Percentiles rank a stretch among this genome's conserved stretches.
Evolutionary conservation across 805 yeast species (phyloP).

Genomic region (Pichia manshurica): DNA sequence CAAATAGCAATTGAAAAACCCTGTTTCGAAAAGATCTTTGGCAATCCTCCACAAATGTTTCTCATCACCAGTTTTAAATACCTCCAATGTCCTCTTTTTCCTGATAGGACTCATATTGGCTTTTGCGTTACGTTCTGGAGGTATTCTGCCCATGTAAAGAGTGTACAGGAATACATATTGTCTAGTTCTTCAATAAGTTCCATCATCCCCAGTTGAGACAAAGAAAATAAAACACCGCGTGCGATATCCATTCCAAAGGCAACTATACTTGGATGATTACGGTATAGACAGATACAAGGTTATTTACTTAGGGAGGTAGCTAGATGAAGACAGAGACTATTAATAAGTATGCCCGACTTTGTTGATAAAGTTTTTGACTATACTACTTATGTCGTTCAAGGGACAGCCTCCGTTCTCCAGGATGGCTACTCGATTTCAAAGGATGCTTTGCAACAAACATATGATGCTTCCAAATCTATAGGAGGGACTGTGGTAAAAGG

Average conservation of each 20-base stretch:
- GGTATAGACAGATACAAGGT: background rate
- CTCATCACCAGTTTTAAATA: constrained; percentile 15
- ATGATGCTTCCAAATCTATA: constrained; percentile 6
- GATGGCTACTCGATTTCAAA: constrained; percentile 7
- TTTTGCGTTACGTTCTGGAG: too few relatives aligned
- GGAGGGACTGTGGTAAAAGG: constrained; percentile 2
- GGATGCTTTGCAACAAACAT: constrained; percentile 6
- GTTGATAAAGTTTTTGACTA: constrained; percentile 18
- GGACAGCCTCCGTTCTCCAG: constrained; percentile 1
- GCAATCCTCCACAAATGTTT: constrained; percentile 29
- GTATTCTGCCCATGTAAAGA: too few relatives aligned
- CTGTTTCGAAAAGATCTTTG: constrained; percentile 31
- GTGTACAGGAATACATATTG: too few relatives aligned
- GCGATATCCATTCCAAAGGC: background rate
- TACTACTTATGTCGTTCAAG: constrained; percentile 1
- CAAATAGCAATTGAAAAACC: constrained; percentile 43
- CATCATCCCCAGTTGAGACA: background rate
- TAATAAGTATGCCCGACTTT: constrained; percentile 20
- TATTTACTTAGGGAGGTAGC: too few relatives aligned
- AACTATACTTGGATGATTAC: background rate
- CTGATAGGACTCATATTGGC: background rate
- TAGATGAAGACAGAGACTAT: too few relatives aligned
- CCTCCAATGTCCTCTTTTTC: constrained; percentile 8
- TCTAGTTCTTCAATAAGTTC: background rate
- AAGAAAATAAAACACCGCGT: constrained; percentile 1